Evolutionary conservation across 148 eudicot genomes (phyloP).

Genomic region (Rhododendron molle): DNA sequence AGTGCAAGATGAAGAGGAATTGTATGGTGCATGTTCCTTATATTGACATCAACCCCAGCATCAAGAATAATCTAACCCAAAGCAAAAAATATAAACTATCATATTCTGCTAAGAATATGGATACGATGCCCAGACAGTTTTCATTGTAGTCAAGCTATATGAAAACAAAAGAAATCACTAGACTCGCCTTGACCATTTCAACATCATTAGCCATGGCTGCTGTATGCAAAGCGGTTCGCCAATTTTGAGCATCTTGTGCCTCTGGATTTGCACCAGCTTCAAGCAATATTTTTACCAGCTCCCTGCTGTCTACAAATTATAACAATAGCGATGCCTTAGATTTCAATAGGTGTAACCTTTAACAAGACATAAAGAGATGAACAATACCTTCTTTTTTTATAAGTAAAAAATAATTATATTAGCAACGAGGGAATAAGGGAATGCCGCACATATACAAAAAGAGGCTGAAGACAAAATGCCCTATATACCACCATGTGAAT

Average conservation of each 20-base stretch:
- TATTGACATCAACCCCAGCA: constrained; percentile 89
- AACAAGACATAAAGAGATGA: neutral
- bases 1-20: constrained; percentile 89
- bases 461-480: too few species aligned
- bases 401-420: too few species aligned
- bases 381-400: too few species aligned
- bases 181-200: constrained; percentile 69
- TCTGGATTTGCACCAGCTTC: constrained; percentile 84
- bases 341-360: neutral
- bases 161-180: neutral
- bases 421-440: too few species aligned
- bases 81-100: neutral
- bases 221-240: constrained; percentile 72
- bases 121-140: neutral
- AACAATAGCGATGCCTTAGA: neutral
- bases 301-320: constrained; percentile 60
- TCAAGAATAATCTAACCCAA: constrained; percentile 65
- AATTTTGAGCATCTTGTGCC: constrained; percentile 67
- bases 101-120: constrained; percentile 7
- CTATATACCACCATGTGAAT: too few species aligned
- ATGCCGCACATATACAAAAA: too few species aligned
- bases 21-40: constrained; percentile 63
- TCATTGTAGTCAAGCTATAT: neutral
- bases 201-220: constrained; percentile 88
- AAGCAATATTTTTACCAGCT: constrained; percentile 67